Conservation (phyloP, 805 yeast genomes). For the Yamadazyma olivae region DNA sequence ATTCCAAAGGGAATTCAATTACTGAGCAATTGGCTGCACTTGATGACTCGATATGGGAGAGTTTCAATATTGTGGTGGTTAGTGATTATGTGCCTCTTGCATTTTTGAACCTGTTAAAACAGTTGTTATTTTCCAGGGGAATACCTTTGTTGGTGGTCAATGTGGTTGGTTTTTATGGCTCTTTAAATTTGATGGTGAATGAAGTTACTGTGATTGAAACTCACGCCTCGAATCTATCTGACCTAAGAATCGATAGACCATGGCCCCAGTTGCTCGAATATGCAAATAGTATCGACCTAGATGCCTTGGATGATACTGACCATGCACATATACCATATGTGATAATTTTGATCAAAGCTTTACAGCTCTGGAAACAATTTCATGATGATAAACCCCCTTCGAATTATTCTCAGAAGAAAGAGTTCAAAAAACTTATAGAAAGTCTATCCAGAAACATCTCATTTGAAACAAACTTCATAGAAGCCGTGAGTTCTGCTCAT, state of each 20-base stretch:
- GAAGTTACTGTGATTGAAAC: slow-evolving; percentile 74
- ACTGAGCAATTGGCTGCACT: slow-evolving; percentile 5
- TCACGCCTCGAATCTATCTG: slow-evolving; percentile 60
- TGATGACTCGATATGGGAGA: slow-evolving; percentile 39
- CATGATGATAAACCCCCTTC: slow-evolving; percentile 30
- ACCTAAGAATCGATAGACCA: slow-evolving; percentile 63
- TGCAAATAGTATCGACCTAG: slow-evolving; percentile 50
- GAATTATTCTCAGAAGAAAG: slow-evolving; percentile 38
- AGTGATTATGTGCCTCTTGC: slow-evolving; percentile 23
- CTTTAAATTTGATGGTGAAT: slow-evolving; percentile 46
- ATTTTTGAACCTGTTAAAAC: slow-evolving; percentile 24
- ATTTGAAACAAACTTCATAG: slow-evolving; percentile 46
- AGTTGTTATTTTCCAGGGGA: slow-evolving; percentile 36
- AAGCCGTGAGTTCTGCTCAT: slow-evolving; percentile 33
- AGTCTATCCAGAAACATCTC: slow-evolving; percentile 44
- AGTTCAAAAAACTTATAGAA: slow-evolving; percentile 35
- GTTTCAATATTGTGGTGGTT: slow-evolving; percentile 49
- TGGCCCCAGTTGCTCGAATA: slow-evolving; percentile 66
- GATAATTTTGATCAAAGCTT: slow-evolving; percentile 55
- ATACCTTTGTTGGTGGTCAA: slow-evolving; percentile 56
- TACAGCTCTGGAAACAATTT: slow-evolving; percentile 37
- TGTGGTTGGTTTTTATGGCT: slow-evolving; percentile 65
- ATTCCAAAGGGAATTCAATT: slow-evolving; percentile 39
- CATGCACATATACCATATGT: slow-evolving; percentile 70
- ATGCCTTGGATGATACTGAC: slow-evolving; percentile 39